phyloP scores from a whole-genome alignment of 352 stramenopile species.

The Phytophthora uliginosa region DNA sequence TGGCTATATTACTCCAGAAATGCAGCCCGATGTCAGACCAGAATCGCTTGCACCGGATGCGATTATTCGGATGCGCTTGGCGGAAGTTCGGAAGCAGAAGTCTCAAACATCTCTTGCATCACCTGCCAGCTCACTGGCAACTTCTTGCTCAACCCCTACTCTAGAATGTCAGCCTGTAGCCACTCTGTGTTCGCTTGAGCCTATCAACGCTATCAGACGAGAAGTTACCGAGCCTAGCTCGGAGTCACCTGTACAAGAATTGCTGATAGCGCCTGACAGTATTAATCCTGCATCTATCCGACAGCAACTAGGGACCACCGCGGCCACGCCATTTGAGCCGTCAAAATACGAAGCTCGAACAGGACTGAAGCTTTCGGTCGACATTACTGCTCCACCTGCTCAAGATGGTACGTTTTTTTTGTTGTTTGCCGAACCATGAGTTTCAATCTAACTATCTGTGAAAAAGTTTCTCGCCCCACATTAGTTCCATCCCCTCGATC shows the following conservation, averaged over 20 bases:
- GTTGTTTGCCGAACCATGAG: neutral
- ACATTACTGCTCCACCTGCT: constrained; percentile 50
- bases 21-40: constrained; percentile 9
- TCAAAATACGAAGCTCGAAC: constrained; percentile 67
- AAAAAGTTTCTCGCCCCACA: constrained; percentile 54
- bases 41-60: constrained; percentile 42
- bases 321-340: neutral
- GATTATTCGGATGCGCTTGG: constrained; percentile 60
- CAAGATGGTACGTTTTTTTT: constrained; percentile 54
- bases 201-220: constrained; percentile 2
- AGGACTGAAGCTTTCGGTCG: constrained; percentile 60
- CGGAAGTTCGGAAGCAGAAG: constrained; percentile 50
- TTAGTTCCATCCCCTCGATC: constrained; percentile 65
- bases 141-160: constrained; percentile 21
- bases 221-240: neutral
- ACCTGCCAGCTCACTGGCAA: constrained; percentile 15
- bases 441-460: constrained; percentile 10
- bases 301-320: neutral
- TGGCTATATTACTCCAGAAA: constrained; percentile 5
- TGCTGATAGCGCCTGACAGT: neutral
- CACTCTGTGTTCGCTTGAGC: neutral
- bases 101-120: constrained; percentile 23
- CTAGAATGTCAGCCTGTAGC: constrained; percentile 6
- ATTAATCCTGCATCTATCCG: neutral
- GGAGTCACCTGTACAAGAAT: constrained; percentile 1